Evolutionary conservation across 768 basidiomycete species (phyloP).

Genomic region (Serendipita sp.): DNA sequence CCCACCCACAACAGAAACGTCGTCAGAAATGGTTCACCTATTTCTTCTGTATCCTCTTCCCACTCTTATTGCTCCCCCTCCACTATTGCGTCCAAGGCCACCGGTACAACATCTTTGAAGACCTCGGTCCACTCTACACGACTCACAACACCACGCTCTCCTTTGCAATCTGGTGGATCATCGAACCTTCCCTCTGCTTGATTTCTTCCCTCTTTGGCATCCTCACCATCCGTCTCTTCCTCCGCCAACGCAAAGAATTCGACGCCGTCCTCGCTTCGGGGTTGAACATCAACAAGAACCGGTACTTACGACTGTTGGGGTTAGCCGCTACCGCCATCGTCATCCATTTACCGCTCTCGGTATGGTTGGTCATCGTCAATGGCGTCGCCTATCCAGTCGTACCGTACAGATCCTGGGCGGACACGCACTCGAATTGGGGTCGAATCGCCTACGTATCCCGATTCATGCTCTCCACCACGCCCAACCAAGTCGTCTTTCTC

Average conservation of each 20-base stretch:
- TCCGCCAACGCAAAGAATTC: neutral
- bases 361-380: neutral
- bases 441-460: neutral
- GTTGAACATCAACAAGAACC: neutral
- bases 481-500: neutral
- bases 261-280: neutral
- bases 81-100: constrained; percentile 41
- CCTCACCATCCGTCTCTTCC: neutral
- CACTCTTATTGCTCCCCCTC: neutral
- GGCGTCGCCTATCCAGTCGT: constrained; percentile 10
- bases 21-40: neutral
- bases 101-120: constrained; percentile 42
- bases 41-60: neutral
- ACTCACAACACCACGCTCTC: constrained; percentile 33
- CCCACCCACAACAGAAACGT: neutral
- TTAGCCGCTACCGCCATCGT: neutral
- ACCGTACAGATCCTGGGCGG: constrained; percentile 32
- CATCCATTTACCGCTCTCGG: neutral
- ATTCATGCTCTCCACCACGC: neutral
- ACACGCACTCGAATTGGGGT: constrained; percentile 32
- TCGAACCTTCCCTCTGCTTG: neutral
- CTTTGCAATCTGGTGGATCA: constrained; percentile 27
- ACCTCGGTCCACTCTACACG: constrained; percentile 38
- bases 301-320: neutral
- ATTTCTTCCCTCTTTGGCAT: neutral